Conservation (phyloP, 1,284 basidiomycete species). For the Neonothopanus nambi region DNA sequence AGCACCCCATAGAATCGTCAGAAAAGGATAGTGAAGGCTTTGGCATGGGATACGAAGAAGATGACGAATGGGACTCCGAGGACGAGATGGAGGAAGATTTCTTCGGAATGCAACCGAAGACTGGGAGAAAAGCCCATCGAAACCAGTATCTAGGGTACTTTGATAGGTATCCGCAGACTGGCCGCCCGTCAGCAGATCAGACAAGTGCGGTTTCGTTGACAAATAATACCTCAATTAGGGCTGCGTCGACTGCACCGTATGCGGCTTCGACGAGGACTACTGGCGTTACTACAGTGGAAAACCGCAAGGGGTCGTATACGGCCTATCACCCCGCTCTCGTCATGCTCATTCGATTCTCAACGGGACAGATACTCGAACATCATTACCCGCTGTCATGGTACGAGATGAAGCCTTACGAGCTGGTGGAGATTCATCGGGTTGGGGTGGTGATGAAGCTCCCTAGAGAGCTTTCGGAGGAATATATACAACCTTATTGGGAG, state of each 20-base stretch:
- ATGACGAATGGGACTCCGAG: conserved; percentile 29
- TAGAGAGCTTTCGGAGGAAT: conserved; percentile 42
- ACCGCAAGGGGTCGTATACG: conserved; percentile 1
- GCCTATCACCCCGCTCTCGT: conserved; percentile 31
- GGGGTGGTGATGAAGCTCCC: conserved; percentile 43
- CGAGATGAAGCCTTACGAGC: conserved; percentile 54
- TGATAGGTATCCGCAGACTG: neutral
- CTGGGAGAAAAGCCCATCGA: conserved; percentile 4
- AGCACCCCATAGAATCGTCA: conserved; percentile 5
- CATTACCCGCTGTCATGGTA: conserved; percentile 36
- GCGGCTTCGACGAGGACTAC: neutral
- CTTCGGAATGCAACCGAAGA: neutral
- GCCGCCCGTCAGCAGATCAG: conserved; percentile 8
- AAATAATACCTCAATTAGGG: neutral
- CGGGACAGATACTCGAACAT: conserved; percentile 67
- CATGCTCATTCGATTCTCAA: conserved; percentile 61
- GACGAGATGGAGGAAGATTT: conserved; percentile 4
- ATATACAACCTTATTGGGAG: conserved; percentile 70
- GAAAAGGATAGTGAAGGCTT: conserved; percentile 21
- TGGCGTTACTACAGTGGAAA: neutral
- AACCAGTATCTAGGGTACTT: conserved; percentile 13
- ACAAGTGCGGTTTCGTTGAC: neutral
- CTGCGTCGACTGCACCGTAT: neutral
- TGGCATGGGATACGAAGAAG: conserved; percentile 32
- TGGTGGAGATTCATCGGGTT: conserved; percentile 61